These are phyloP conservation scores for Teunomyces panamensis DNA, from an alignment of 805 yeast genomes.

Conservation along the genomic window DNA sequence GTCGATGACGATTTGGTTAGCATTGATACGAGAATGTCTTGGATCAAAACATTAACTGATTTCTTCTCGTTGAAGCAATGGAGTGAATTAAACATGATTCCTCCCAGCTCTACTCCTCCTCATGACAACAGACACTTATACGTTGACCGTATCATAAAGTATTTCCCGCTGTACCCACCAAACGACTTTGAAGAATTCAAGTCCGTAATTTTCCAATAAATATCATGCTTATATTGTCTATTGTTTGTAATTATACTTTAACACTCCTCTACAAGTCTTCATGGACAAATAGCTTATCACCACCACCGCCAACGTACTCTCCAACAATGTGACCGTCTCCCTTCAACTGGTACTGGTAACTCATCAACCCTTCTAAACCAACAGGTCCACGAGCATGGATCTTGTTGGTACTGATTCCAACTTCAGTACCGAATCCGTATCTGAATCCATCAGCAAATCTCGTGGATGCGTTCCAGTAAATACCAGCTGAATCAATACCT, in stretches of 20 bases:
- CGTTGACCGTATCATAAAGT: conserved; percentile 41
- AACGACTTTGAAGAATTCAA: conserved; percentile 13
- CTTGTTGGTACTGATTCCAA: conserved; percentile 94
- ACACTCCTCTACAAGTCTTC: conserved; percentile 40
- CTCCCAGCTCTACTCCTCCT: conserved; percentile 16
- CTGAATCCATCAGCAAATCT: conserved; percentile 98
- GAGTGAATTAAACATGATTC: conserved; percentile 43
- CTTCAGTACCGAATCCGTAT: conserved; percentile 98
- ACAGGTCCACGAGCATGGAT: conserved; percentile 99
- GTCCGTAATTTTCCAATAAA: neutral
- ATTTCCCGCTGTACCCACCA: conserved; percentile 54
- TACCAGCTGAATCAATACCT: conserved; percentile 93
- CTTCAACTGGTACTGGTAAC: conserved; percentile 88
- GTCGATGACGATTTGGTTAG: conserved; percentile 45
- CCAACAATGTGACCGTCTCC: conserved; percentile 93
- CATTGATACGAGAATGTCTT: conserved; percentile 63
- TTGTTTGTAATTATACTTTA: neutral
- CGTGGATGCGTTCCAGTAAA: conserved; percentile 96
- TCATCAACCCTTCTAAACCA: conserved; percentile 93
- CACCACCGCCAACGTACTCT: conserved; percentile 93
- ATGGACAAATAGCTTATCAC: conserved; percentile 73
- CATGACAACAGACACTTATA: conserved; percentile 14
- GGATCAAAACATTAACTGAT: conserved; percentile 69
- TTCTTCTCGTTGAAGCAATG: conserved; percentile 55
- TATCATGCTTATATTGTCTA: neutral